Conservation (phyloP, 2,329 filamentous ascomycete species). For the Penicillium occitanis region DNA sequence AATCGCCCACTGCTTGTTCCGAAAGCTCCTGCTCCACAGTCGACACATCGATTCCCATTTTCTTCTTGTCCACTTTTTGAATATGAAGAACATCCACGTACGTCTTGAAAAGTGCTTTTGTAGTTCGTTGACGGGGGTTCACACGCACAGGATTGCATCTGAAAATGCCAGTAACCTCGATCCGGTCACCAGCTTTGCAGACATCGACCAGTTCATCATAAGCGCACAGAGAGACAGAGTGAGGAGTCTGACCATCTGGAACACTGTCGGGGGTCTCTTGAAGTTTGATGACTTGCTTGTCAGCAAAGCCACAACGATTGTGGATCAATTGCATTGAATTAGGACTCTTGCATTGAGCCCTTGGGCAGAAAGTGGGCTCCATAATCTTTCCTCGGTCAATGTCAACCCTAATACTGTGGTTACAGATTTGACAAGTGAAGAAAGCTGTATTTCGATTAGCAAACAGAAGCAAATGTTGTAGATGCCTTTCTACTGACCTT, state of each 20-base stretch:
- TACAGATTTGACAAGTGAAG: slow-evolving; percentile 92
- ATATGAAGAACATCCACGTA: slow-evolving; percentile 95
- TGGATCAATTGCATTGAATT: slow-evolving; percentile 99
- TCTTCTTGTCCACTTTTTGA: slow-evolving; percentile 93
- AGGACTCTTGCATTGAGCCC: slow-evolving; percentile 73
- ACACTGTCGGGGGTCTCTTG: slow-evolving; percentile 96
- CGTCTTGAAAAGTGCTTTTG: slow-evolving; percentile 97
- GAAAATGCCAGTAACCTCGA: slow-evolving; percentile 96
- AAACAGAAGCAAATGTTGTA: neutral
- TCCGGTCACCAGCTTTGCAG: slow-evolving; percentile 94
- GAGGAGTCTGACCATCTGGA: slow-evolving; percentile 92
- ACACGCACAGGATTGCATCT: slow-evolving; percentile 89
- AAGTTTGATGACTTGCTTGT: slow-evolving; percentile 98
- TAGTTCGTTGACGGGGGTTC: slow-evolving; percentile 85
- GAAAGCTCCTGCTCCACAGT: slow-evolving; percentile 83
- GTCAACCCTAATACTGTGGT: slow-evolving; percentile 84
- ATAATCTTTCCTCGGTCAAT: slow-evolving; percentile 95
- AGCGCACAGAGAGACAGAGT: slow-evolving; percentile 92
- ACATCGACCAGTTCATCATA: slow-evolving; percentile 97
- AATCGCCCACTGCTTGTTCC: slow-evolving; percentile 66
- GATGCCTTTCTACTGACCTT: slow-evolving; percentile 49
- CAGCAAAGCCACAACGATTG: slow-evolving; percentile 89
- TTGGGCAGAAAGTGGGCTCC: slow-evolving; percentile 87
- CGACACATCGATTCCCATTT: slow-evolving; percentile 84
- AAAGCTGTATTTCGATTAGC: slow-evolving; percentile 60